A percentile compares a stretch with the other conserved stretches of the same genome.
Evolutionary conservation across 2,329 filamentous ascomycete species (phyloP).

Genomic region (Talaromyces sp.): DNA sequence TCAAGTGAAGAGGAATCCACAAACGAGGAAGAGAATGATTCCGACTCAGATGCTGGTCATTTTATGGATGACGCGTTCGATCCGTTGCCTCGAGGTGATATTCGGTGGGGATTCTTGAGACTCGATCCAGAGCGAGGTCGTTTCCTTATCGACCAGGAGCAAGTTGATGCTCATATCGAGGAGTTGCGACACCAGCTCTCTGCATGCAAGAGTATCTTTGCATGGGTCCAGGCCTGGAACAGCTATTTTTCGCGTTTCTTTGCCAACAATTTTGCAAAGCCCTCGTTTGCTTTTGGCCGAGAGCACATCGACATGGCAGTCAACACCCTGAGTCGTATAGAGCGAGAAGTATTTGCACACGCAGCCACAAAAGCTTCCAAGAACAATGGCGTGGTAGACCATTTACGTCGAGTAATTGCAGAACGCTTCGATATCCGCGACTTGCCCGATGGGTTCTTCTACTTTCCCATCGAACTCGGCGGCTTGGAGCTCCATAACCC

Average conservation of each 20-base stretch:
- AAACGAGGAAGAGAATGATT: conserved; percentile 2
- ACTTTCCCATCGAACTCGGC: conserved; percentile 51
- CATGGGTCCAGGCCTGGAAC: conserved; percentile 61
- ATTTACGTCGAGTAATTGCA: conserved; percentile 53
- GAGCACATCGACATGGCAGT: conserved; percentile 56
- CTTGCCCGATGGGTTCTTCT: conserved; percentile 52
- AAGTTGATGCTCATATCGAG: conserved; percentile 58
- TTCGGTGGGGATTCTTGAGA: conserved; percentile 59
- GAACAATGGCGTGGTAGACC: conserved; percentile 50
- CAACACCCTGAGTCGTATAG: conserved; percentile 51
- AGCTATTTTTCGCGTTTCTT: conserved; percentile 57
- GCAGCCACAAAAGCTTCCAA: conserved; percentile 10
- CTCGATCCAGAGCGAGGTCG: conserved; percentile 52
- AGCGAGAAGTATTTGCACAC: conserved; percentile 48
- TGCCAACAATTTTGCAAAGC: conserved; percentile 55
- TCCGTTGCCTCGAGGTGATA: conserved; percentile 50
- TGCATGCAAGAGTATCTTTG: conserved; percentile 54
- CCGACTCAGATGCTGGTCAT: conserved; percentile 8
- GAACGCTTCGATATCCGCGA: conserved; percentile 50
- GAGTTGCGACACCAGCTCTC: conserved; percentile 59
- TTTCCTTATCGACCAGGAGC: conserved; percentile 58
- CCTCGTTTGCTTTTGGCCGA: conserved; percentile 54
- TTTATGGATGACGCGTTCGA: conserved; percentile 16
- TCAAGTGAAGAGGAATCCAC: neutral
- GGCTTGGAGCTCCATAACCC: conserved; percentile 51